phyloP scores from a whole-genome alignment of 495 filamentous ascomycete genomes.

The Podospora appendiculata region DNA sequence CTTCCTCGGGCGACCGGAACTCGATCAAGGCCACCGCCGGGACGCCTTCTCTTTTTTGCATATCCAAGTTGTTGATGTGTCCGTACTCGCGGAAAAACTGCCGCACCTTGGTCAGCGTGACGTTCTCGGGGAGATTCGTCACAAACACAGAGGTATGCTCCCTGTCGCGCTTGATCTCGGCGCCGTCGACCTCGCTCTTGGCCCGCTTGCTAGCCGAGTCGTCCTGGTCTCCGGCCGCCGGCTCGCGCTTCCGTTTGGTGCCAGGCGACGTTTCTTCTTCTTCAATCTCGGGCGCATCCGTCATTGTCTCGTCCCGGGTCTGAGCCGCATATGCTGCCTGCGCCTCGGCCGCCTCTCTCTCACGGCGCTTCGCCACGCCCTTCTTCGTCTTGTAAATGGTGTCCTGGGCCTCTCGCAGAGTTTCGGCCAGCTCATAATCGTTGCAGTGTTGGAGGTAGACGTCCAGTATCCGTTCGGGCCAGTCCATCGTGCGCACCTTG shows the following conservation, averaged over 20 bases:
- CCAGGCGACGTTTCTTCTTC: constrained; percentile 17
- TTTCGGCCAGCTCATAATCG: constrained; percentile 70
- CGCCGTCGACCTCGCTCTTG: constrained; percentile 40
- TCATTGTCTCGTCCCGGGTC: constrained; percentile 20
- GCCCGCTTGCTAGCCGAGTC: constrained; percentile 49
- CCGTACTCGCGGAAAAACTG: constrained; percentile 90
- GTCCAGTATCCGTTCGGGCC: constrained; percentile 84
- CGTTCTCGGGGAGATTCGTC: constrained; percentile 60
- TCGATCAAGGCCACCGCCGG: constrained; percentile 74
- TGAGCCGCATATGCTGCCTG: constrained; percentile 12
- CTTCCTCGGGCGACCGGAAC: constrained; percentile 73
- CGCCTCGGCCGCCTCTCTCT: constrained; percentile 42
- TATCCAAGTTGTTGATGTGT: constrained; percentile 65
- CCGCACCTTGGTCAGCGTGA: constrained; percentile 63
- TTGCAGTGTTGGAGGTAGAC: constrained; percentile 78
- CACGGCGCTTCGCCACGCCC: constrained; percentile 54
- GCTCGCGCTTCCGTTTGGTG: constrained; percentile 67
- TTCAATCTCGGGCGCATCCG: constrained; percentile 11
- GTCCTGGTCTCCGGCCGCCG: constrained; percentile 30
- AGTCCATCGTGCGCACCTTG: constrained; percentile 64
- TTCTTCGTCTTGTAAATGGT: constrained; percentile 59
- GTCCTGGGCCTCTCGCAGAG: constrained; percentile 61
- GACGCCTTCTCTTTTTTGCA: constrained; percentile 49
- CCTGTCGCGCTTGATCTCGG: constrained; percentile 63
- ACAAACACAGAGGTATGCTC: constrained; percentile 83